Base-by-base conservation (phyloP, 108 stramenopile species). In the Thalassiosira profunda region DNA sequence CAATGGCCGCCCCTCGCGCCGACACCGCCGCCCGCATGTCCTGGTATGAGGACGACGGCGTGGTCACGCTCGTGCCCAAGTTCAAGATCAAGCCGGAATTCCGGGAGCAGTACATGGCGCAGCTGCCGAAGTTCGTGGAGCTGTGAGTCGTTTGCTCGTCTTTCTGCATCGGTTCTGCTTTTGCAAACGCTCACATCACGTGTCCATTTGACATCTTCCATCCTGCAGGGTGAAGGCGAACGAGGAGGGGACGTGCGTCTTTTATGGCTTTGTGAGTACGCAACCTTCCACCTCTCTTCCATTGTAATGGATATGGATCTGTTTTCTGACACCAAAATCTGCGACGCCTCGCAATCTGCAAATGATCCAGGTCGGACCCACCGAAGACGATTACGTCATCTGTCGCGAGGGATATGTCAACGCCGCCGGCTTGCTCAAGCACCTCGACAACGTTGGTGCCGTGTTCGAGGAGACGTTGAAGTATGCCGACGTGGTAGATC, bases 201-300 rank as follows among this genome's bases (percentile, higher is more conserved):
- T n/a, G n/a, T n/a, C n/a, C n/a, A n/a, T n/a, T n/a, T n/a, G 40
- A 41, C 40, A 14, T n/a, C n/a, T n/a, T n/a, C n/a, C n/a, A n/a
- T n/a, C n/a, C n/a, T n/a, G n/a, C n/a, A n/a, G 42, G 42, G 66
- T 67, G 15, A 67, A 67, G 59, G 66, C 41, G 43, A 67, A 67
- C 17, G 66, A 67, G 17, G 18, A 11, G 21, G 66, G 58, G 18
- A 48, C 59, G 0, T 67, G 66, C 40, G 43, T 67, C 28, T 48
- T 49, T 43, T 67, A 67, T 25, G 66, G 66, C 26, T 67, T 67
- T 17, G 66, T 59, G 10, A 59, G 58, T 46, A n/a, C n/a, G n/a
- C n/a, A n/a, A n/a, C n/a, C n/a, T n/a, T n/a, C n/a, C n/a, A n/a
- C n/a, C n/a, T n/a, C n/a, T n/a, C n/a, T n/a, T n/a, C n/a, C n/a